phyloP scores from a whole-genome alignment of 2,329 filamentous ascomycete genomes.

The Pestalotiopsis sp. region DNA sequence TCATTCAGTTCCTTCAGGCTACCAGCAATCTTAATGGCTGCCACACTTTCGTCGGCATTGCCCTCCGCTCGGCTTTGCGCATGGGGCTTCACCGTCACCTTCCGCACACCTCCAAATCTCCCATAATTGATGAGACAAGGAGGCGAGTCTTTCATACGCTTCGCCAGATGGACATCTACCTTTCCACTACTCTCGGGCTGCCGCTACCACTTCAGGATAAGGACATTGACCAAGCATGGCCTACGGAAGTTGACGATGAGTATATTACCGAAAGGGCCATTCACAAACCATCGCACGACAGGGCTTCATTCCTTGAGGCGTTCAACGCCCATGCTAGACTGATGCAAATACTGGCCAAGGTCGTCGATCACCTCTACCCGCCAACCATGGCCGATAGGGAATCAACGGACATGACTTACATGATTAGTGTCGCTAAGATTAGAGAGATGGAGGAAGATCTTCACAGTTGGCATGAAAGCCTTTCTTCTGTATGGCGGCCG shows the following conservation, averaged over 20 bases:
- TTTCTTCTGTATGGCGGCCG: conserved; percentile 76
- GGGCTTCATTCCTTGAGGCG: conserved; percentile 57
- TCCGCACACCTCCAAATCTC: conserved; percentile 57
- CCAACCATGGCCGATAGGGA: conserved; percentile 50
- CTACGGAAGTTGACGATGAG: conserved; percentile 63
- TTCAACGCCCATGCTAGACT: conserved; percentile 62
- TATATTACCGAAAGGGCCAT: conserved; percentile 59
- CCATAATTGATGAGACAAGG: conserved; percentile 60
- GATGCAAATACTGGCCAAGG: conserved; percentile 59
- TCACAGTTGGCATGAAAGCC: conserved; percentile 56
- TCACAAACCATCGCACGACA: conserved; percentile 49
- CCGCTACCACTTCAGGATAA: conserved; percentile 59
- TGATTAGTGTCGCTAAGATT: conserved; percentile 59
- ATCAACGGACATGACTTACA: conserved; percentile 46
- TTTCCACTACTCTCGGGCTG: conserved; percentile 63
- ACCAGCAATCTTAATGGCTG: conserved; percentile 74
- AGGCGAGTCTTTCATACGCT: conserved; percentile 65
- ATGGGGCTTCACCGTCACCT: conserved; percentile 74
- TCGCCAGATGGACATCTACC: conserved; percentile 66
- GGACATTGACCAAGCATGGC: conserved; percentile 63
- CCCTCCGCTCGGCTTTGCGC: conserved; percentile 67
- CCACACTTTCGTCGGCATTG: conserved; percentile 75
- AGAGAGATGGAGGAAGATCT: conserved; percentile 62
- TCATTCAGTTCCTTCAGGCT: conserved; percentile 75
- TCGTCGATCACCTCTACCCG: conserved; percentile 63